Base-by-base conservation (phyloP, 2,329 filamentous ascomycete species). In the Alternaria sp. region DNA sequence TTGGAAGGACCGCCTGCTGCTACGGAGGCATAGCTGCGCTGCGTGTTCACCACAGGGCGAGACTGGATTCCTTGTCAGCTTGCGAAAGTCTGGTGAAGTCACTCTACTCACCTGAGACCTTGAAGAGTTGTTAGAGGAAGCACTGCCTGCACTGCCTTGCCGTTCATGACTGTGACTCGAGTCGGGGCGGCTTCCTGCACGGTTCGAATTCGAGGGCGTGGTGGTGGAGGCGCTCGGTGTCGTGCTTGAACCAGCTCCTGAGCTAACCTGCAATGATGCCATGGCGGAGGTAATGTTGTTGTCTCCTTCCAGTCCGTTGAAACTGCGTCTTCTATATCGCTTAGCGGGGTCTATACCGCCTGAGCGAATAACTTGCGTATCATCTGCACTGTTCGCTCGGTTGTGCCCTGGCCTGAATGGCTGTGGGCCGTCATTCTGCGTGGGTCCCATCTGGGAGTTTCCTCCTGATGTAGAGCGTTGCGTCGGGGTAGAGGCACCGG, bases 271-370 rank as follows among this genome's bases (percentile, higher is more conserved):
- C 32, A 68, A 59, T 23, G 68, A 65, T 43, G 69, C 67, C 52
- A 72, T 57, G 51, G 59, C 70, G 6, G 67, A 49, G 17, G 70
- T 55, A 57, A 36, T 10, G 49, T 70, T 62, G 17, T 65, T 73
- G 53, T 76, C 74, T 30, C 72, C 79, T 47, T 85, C 83, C 63
- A 90, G 81, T 60, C 88, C 90, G 68, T 92, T 92, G 82, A 96
- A 87, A 81, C 93, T 97, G 69, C 93, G 89, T 75, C 93, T 89
- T 71, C 93, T 87, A 80, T 93, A 91, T 75, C 92, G 87, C 80
- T 91, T 93, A 10, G 89, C 87, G 36, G 91, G 86, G 26, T 95
- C 93, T 17, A 87, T 80, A n/a, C 82, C 77, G 25, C 84, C 78
- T 59, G 85, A 83, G 61, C 84, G 88, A 72, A 85, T 83, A 63